A percentile compares a stretch with the other conserved stretches of the same genome.
phyloP scores from a whole-genome alignment of 352 stramenopile genomes.

The Albugo laibachii region DNA sequence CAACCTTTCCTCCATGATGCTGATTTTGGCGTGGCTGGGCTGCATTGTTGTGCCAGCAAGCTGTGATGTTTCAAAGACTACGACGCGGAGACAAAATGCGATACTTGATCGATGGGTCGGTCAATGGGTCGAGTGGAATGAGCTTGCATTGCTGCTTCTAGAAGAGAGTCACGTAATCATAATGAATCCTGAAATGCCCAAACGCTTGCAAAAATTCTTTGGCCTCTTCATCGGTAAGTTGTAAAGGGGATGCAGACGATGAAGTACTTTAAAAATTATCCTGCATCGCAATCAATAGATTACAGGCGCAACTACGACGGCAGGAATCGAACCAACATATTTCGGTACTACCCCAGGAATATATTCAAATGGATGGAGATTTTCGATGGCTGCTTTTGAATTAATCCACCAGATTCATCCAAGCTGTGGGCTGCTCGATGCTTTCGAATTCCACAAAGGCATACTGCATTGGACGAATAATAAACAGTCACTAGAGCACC shows the following conservation, averaged over 20 bases:
- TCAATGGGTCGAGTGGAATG: no score
- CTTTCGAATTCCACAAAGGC: conserved; percentile 95
- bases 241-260: conserved; percentile 93
- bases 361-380: conserved; percentile 97
- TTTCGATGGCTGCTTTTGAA: conserved; percentile 86
- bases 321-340: conserved; percentile 64
- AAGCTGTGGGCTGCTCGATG: conserved; percentile 91
- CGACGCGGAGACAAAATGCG: no score
- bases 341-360: conserved; percentile 81
- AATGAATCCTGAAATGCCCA: conserved; percentile 77
- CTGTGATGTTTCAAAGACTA: no score
- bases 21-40: no score
- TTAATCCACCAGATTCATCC: conserved; percentile 88
- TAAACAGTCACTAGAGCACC: conserved; percentile 81
- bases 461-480: conserved; percentile 92
- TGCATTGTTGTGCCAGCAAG: no score
- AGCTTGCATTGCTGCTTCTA: no score
- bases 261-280: conserved; percentile 98
- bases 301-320: conserved; percentile 79
- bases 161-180: no score
- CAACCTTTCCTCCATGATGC: no score
- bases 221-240: conserved; percentile 90
- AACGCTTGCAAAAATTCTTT: conserved; percentile 91
- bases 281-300: conserved; percentile 86
- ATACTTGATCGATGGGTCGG: no score